These are phyloP conservation scores for Hypsizygus ulmarius DNA, from an alignment of 1,284 basidiomycete genomes.

Conservation along the genomic window DNA sequence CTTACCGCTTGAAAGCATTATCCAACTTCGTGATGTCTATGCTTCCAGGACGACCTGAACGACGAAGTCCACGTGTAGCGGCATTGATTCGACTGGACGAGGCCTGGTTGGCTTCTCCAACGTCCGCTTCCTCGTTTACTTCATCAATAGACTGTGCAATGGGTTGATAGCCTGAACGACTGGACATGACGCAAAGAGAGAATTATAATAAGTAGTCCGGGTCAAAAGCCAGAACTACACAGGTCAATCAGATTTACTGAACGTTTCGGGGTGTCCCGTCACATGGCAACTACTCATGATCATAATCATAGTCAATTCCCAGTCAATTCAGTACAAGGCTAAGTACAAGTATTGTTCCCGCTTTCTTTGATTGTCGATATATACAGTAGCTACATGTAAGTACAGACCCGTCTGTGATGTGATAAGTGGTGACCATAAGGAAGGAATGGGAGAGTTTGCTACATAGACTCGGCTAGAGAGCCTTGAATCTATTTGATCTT, in stretches of 20 bases:
- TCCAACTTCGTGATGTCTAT: constrained; percentile 78
- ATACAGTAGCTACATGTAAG: too few relatives aligned
- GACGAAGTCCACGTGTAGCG: constrained; percentile 40
- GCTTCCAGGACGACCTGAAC: constrained; percentile 52
- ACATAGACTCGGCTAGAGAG: too few relatives aligned
- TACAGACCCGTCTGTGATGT: too few relatives aligned
- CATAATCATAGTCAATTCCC: too few relatives aligned
- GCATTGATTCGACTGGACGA: constrained; percentile 26
- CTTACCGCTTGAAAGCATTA: constrained; percentile 74
- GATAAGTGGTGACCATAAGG: too few relatives aligned
- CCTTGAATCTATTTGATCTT: too few relatives aligned
- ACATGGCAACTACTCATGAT: constrained; percentile 2
- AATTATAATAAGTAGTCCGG: background rate
- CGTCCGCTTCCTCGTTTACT: constrained; percentile 56
- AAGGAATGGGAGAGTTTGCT: too few relatives aligned
- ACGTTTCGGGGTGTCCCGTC: constrained; percentile 8
- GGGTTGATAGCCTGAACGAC: constrained; percentile 59
- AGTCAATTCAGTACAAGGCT: too few relatives aligned
- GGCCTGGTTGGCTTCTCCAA: constrained; percentile 36
- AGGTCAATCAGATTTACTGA: background rate
- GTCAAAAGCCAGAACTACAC: constrained; percentile 4
- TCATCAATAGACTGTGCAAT: constrained; percentile 60
- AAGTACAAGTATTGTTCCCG: too few relatives aligned
- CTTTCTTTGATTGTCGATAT: too few relatives aligned
- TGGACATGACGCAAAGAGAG: constrained; percentile 40